Evolutionary conservation across 164 flowering plant genomes (phyloP), one percentile per base, ranked within the genome.

Genomic region (Stephania yunnanensis): DNA sequence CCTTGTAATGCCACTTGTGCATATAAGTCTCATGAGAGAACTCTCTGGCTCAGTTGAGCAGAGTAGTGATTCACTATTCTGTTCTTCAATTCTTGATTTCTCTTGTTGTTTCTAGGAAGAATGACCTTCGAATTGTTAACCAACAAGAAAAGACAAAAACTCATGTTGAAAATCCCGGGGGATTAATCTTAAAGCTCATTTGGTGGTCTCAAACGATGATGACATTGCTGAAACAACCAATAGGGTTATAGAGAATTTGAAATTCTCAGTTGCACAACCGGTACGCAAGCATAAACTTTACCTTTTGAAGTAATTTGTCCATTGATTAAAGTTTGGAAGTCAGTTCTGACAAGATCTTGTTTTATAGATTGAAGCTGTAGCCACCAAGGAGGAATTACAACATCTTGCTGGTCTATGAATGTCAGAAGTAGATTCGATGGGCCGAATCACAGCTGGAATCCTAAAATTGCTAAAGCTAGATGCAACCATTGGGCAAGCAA

Each of bases 381-480:
- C 91, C 61, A 92, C 95, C 46, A 92, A 92, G 86, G 89, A 88
- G 80, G 99, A 95, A 83, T 85, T 95, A 74, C 90, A 93, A 75
- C 86, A 89, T 74, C 92, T 93, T 61, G 85, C 89, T 75, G 46
- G 81, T 25, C 78, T 92, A 74, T 90, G 92, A 89, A 89, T 87
- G 79, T 89, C 97, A 52, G 98, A 95, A 83, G 84, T 92, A 77
- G 98, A 91, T 12, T 91, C 99, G n/a, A 83, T 92, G 90, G 99
- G 98, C 71, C 88, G 99, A 74, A 90, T 95, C 55, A 81, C 94
- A 79, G 99, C 97, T 77, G 97, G 95, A 46, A 84, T 95, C 66
- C 74, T 95, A 73, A 86, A 93, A 78, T 78, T 95, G 17, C 89
- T 95, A 70, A 93, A 92, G 84, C 87, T 95, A 69, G 98, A 95